Base-by-base conservation (phyloP, 2,329 filamentous ascomycete genomes). In the Pyricularia sp. region DNA sequence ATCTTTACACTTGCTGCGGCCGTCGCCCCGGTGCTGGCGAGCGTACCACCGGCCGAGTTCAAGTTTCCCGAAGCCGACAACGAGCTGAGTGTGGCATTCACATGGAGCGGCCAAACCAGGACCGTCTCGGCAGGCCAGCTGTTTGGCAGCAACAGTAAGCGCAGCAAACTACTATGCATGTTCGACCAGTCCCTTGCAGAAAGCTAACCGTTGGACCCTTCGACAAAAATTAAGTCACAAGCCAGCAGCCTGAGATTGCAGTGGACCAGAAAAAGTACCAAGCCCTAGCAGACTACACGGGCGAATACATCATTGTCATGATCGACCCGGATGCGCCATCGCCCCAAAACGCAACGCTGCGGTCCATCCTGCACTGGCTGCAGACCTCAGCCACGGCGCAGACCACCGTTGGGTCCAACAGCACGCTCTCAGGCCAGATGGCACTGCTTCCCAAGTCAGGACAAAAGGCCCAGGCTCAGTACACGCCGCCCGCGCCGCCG, bases 361-460 rank as follows among this genome's bases (percentile, higher is more conserved):
- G 63, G 53, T 66, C 62, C 61, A 66, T 67, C 63, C 66, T 67
- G 19, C 66, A 67, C 65, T 66, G 65, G 65, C 40, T 67, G 40
- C 61, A 63, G 28, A 62, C 63, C 35, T 64, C 64, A 31, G 62
- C 62, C 49, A 31, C 62, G 0, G 64, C 44, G 28, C 40, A 65
- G 19, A 31, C 24, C 65, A 1, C 19, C n/a, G 30, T 16, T 49
- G 53, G 62, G 26, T 44, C 61, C 22, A 62, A 62, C 61, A 62
- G 61, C 33, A 62, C 30, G 4, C 40, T 60, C 35, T 28, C 60
- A 10, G 61, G 60, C 24, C 65, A 67, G 60, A 60, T 60, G 35
- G 61, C 40, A 13, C 62, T 62, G 24, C 49, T 35, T 3, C 31
- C 63, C 4, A 59, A 30, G 55, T 10, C 55, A 6, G 55, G 55